Percentiles rank a stretch among this genome's conserved stretches.
Evolutionary conservation across 2,329 filamentous ascomycete genomes (phyloP).

Genomic region (Penicillium sp.): DNA sequence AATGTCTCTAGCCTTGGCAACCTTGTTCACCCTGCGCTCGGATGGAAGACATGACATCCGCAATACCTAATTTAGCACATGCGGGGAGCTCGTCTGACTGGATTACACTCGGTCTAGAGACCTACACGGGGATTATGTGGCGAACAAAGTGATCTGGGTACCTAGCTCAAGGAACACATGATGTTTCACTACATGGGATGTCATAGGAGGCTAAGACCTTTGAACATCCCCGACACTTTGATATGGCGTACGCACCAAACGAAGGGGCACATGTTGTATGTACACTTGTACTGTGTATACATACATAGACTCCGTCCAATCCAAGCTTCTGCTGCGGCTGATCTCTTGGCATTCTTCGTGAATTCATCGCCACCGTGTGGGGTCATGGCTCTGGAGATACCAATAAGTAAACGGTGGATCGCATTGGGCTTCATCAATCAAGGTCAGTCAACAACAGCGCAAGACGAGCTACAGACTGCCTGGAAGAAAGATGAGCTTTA

Average conservation of each 20-base stretch:
- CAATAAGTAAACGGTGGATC: not conserved
- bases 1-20: not conserved
- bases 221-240: not conserved
- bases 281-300: too few species aligned
- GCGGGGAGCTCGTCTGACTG: too few species aligned
- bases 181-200: not conserved
- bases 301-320: not conserved
- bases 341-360: slow-evolving; percentile 8
- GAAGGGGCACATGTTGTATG: not conserved
- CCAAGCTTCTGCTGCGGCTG: not conserved
- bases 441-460: not conserved
- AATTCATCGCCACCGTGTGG: not conserved
- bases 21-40: not conserved
- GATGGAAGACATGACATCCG: not conserved
- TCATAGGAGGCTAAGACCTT: not conserved
- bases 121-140: not conserved
- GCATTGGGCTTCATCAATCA: not conserved
- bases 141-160: too few species aligned
- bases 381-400: not conserved
- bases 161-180: not conserved
- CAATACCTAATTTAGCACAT: not conserved
- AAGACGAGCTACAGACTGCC: not conserved
- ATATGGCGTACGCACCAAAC: not conserved
- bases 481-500: not conserved
- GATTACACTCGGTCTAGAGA: not conserved